phyloP scores from a whole-genome alignment of 1,284 basidiomycete species.

The Microbotryum saponariae region DNA sequence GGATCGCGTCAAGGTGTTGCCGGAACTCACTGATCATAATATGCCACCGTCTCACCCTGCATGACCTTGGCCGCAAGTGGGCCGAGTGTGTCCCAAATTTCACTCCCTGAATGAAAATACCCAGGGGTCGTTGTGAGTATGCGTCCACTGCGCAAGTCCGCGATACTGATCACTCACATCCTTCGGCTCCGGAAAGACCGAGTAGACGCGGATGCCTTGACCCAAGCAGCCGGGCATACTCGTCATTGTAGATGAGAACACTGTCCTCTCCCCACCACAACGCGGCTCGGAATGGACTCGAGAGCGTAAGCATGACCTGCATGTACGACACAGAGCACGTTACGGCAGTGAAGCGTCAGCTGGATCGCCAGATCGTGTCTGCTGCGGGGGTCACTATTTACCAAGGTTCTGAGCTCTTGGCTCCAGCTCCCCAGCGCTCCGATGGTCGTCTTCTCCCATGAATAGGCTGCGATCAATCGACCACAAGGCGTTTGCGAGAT shows the following conservation, averaged over 20 bases:
- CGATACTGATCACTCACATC: conserved; percentile 2
- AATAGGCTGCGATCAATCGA: no score
- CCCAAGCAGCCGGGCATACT: conserved; percentile 19
- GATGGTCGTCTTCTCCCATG: no score
- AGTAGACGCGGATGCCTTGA: conserved; percentile 30
- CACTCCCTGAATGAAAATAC: conserved; percentile 11
- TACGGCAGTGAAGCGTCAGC: no score
- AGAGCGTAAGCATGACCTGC: conserved; percentile 3
- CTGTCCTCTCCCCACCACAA: conserved; percentile 16
- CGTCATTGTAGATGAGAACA: conserved; percentile 23
- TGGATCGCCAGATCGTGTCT: no score
- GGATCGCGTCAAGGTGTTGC: no score
- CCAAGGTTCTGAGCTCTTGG: no score
- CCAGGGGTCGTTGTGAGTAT: no score
- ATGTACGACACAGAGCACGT: no score
- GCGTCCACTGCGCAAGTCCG: no score
- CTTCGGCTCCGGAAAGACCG: conserved; percentile 20
- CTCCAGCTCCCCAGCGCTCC: no score
- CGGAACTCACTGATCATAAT: conserved; percentile 17
- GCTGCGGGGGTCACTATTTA: no score
- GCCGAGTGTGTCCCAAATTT: conserved; percentile 28
- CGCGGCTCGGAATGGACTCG: conserved; percentile 20
- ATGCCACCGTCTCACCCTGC: conserved; percentile 19
- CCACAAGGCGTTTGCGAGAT: no score
- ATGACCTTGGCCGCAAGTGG: conserved; percentile 17